Evolutionary conservation across 2,329 filamentous ascomycete species (phyloP).

Genomic region (Byssoonygena ceratinophila): DNA sequence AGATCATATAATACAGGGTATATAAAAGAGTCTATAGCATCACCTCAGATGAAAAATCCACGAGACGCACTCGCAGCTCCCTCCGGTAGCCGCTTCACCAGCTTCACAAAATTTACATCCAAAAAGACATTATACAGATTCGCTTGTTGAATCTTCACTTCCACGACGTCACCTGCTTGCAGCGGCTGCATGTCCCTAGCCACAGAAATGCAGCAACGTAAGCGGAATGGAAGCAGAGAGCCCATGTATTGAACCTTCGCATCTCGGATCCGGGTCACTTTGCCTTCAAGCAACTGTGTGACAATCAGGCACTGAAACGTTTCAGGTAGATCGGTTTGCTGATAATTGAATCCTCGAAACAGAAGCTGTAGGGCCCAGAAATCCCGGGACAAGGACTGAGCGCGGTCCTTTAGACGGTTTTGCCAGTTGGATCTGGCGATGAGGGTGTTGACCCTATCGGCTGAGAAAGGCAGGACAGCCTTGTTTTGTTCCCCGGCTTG

Average conservation of each 20-base stretch:
- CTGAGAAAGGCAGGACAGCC: constrained; percentile 42
- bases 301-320: constrained; percentile 34
- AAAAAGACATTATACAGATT: constrained; percentile 18
- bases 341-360: constrained; percentile 48
- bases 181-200: constrained; percentile 9
- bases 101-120: constrained; percentile 11
- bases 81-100: constrained; percentile 14
- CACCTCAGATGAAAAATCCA: constrained; percentile 12
- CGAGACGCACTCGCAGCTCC: constrained; percentile 5
- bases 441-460: constrained; percentile 39
- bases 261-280: constrained; percentile 11
- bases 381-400: constrained; percentile 28
- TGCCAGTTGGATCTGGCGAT: constrained; percentile 37
- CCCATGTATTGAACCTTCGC: constrained; percentile 14
- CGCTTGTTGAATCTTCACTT: constrained; percentile 15
- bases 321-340: constrained; percentile 42
- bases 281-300: constrained; percentile 26
- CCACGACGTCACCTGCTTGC: constrained; percentile 17
- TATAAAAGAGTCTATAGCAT: not conserved
- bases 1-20: constrained; percentile 11
- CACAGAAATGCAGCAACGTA: constrained; percentile 16
- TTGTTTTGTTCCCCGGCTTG: constrained; percentile 30
- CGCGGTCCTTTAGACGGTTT: constrained; percentile 33
- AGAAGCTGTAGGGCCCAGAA: constrained; percentile 47
- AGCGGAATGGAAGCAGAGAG: constrained; percentile 17